Percentiles rank a stretch among this genome's conserved stretches.
phyloP scores from a whole-genome alignment of 257 asterid genomes.

The Coffea eugenioides region DNA sequence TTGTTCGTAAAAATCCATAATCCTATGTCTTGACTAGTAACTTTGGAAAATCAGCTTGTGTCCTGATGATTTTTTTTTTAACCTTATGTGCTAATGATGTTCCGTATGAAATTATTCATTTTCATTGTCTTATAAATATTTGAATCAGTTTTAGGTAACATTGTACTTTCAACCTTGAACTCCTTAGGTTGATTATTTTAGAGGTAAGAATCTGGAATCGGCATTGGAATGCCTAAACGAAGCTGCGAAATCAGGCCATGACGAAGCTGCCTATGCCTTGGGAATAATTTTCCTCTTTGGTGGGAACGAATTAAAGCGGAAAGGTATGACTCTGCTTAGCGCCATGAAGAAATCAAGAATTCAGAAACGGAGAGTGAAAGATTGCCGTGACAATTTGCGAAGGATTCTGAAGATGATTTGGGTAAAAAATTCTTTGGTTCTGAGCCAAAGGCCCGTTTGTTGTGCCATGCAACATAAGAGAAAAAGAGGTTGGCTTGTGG shows the following conservation, averaged over 20 bases:
- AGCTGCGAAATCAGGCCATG: constrained; percentile 23
- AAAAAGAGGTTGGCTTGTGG: not conserved
- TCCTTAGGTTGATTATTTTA: too few species aligned
- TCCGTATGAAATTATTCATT: too few species aligned
- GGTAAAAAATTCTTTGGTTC: constrained; percentile 16
- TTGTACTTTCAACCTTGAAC: too few species aligned
- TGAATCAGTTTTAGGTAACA: constrained; percentile 24
- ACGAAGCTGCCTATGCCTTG: constrained; percentile 21
- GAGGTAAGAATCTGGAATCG: not conserved
- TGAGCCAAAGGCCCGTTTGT: not conserved
- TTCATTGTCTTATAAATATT: too few species aligned
- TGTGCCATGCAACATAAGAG: not conserved
- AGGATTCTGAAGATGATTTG: constrained; percentile 13
- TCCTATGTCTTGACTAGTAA: too few species aligned
- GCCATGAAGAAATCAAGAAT: not conserved
- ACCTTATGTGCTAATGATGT: too few species aligned
- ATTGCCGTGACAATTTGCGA: constrained; percentile 13
- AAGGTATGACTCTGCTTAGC: constrained; percentile 11
- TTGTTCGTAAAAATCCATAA: too few species aligned
- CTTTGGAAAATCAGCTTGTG: too few species aligned
- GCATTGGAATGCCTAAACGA: constrained; percentile 12
- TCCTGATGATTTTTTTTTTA: too few species aligned
- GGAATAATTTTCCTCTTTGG: constrained; percentile 16
- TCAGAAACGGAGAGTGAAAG: not conserved
- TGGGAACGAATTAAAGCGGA: constrained; percentile 6